Evolutionary conservation across 768 basidiomycete genomes (phyloP).

Genomic region (Pleurotus ostreatus): DNA sequence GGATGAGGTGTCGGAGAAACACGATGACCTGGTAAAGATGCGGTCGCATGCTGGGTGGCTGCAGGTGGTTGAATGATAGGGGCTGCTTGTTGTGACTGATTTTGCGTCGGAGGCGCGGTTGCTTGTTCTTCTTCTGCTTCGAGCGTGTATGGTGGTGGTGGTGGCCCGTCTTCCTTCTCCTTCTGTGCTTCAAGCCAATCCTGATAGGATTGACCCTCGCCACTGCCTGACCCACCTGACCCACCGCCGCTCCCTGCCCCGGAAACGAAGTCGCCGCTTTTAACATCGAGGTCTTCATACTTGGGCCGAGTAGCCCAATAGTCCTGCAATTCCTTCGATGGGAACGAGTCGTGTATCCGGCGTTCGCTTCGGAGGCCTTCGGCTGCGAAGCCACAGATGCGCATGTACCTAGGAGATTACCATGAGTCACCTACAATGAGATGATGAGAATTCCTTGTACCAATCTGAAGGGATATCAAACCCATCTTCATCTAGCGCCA

Average conservation of each 20-base stretch:
- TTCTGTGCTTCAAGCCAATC: conserved; percentile 46
- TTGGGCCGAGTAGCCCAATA: conserved; percentile 66
- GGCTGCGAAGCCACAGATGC: conserved; percentile 68
- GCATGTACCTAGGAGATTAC: conserved; percentile 57
- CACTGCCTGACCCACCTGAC: conserved; percentile 12
- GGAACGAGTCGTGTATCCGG: conserved; percentile 58
- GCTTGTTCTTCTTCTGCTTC: conserved; percentile 33
- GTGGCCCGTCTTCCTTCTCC: conserved; percentile 43
- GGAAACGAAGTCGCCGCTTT: conserved; percentile 23
- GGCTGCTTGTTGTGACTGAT: conserved; percentile 6
- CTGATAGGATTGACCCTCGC: conserved; percentile 33
- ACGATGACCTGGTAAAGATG: neutral
- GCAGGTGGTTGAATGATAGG: conserved; percentile 4
- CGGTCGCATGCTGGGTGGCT: neutral
- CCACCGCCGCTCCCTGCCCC: conserved; percentile 10
- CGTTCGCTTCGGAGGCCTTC: conserved; percentile 65
- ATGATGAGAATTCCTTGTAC: conserved; percentile 34
- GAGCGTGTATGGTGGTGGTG: conserved; percentile 69
- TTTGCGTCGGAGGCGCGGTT: neutral
- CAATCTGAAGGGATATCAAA: conserved; percentile 77
- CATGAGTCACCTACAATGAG: neutral
- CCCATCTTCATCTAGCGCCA: conserved; percentile 78
- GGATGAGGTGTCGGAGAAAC: neutral
- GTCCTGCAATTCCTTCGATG: conserved; percentile 67
- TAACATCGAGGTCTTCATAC: conserved; percentile 39